phyloP scores from a whole-genome alignment of 495 filamentous ascomycete genomes.

The Xylaria cubensis region DNA sequence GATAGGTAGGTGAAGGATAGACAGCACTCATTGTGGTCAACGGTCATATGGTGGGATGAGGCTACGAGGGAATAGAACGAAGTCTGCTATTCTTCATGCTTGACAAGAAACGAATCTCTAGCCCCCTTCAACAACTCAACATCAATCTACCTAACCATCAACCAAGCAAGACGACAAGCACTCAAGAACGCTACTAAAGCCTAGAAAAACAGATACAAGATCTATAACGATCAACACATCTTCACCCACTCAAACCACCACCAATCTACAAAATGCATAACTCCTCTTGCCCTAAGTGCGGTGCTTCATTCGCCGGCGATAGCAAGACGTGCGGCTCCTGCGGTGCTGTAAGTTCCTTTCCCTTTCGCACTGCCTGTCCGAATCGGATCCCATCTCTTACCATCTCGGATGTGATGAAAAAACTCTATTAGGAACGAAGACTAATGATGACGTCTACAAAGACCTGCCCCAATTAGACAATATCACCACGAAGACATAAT shows the following conservation, averaged over 20 bases:
- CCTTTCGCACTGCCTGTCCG: neutral
- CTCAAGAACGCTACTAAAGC: neutral
- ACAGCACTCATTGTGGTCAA: neutral
- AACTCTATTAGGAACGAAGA: too few species aligned
- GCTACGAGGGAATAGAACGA: neutral
- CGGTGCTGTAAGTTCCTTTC: slow-evolving; percentile 53
- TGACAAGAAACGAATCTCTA: neutral
- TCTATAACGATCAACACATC: neutral
- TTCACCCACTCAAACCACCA: neutral
- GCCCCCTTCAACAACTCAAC: neutral
- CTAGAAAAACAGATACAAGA: neutral
- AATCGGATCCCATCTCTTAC: neutral
- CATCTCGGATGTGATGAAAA: neutral
- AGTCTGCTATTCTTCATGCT: neutral
- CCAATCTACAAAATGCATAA: slow-evolving; percentile 49
- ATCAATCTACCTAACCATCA: neutral
- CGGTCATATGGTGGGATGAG: neutral
- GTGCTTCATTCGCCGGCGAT: slow-evolving; percentile 44
- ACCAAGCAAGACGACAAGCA: neutral
- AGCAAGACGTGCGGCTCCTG: slow-evolving; percentile 55
- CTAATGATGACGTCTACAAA: slow-evolving; percentile 19
- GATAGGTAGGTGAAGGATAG: neutral
- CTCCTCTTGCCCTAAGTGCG: slow-evolving; percentile 58
- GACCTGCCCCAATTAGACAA: slow-evolving; percentile 43
- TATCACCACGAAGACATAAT: neutral